Evolutionary conservation across 352 stramenopile species (phyloP), one percentile per base, ranked within the genome.

Genomic region (Phytophthora lateralis): DNA sequence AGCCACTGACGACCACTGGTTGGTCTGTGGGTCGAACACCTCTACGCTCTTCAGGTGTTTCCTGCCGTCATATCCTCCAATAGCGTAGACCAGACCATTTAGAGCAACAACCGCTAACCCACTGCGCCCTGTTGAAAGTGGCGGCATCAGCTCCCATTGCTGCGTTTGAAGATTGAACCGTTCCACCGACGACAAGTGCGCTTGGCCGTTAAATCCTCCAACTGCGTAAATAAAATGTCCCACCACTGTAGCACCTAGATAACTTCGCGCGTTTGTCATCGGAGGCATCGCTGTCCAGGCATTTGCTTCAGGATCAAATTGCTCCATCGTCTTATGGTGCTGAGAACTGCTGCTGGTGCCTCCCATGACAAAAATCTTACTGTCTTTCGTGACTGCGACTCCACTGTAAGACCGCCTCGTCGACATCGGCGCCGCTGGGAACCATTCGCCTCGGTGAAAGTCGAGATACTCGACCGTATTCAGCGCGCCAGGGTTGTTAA

Each of bases 191-290:
- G 65, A 69, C 4, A 90, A 53, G 43, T 93, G 81, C 1, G 69
- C 67, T n/a, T 80, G 73, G 0, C 83, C 83, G 48, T 93, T 91
- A 53, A 91, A 93, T 0, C 83, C 83, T 2, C 83, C 83, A 2
- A 93, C 71, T 0, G 69, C 79, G 49, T 90, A 93, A 35, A 93
- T 74, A 42, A 73, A 84, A 3, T 75, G 61, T 20, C 73, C 68
- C 5, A 88, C 60, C 7, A 78, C 63, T 10, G 63, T 63, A 3
- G 77, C 73, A 12, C 83, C 83, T 3, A 93, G 52, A 55, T 93
- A 93, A 54, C 83, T 93, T 6, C 83, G 56, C 2, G 69, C 55
- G 8, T 82, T 77, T 18, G 64, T 61, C 81, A 93, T 93, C 4
- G 76, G 43, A n/a, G 79, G 69, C 64, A 89, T 64, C 0, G 60